Evolutionary conservation across 805 yeast species (phyloP).

Genomic region (Saccharomycopsis sp.): DNA sequence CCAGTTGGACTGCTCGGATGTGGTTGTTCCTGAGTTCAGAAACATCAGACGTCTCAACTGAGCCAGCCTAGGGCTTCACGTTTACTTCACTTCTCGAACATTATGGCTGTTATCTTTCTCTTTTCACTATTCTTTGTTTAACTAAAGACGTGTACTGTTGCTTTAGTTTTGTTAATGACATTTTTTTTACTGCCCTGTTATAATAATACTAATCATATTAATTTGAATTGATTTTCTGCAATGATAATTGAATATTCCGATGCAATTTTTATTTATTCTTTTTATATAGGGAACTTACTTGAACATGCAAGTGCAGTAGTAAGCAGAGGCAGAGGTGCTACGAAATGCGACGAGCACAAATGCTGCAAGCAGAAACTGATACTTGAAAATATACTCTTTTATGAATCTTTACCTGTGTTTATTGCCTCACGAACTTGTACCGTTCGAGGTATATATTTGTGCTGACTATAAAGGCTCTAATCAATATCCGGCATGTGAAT

Average conservation of each 20-base stretch:
- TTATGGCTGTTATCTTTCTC: conserved; percentile 5
- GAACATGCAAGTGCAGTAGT: neutral
- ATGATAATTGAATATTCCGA: neutral
- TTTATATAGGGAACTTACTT: neutral
- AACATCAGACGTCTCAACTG: conserved; percentile 26
- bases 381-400: no score
- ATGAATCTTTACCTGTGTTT: no score
- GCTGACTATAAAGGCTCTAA: no score
- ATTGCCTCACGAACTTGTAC: no score
- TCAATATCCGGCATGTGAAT: conserved; percentile 17
- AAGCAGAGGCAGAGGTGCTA: no score
- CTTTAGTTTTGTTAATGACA: neutral
- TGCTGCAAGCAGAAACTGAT: no score
- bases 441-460: neutral
- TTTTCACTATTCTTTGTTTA: conserved; percentile 7
- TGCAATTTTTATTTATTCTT: neutral
- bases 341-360: no score
- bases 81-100: neutral
- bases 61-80: neutral
- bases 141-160: neutral
- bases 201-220: neutral
- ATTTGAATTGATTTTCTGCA: neutral
- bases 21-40: conserved; percentile 37
- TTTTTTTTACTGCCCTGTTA: neutral
- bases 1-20: conserved; percentile 32